A percentile compares a stretch with the other conserved stretches of the same genome.
Conservation (phyloP, 768 basidiomycete genomes). For the Boletus barrowsii region DNA sequence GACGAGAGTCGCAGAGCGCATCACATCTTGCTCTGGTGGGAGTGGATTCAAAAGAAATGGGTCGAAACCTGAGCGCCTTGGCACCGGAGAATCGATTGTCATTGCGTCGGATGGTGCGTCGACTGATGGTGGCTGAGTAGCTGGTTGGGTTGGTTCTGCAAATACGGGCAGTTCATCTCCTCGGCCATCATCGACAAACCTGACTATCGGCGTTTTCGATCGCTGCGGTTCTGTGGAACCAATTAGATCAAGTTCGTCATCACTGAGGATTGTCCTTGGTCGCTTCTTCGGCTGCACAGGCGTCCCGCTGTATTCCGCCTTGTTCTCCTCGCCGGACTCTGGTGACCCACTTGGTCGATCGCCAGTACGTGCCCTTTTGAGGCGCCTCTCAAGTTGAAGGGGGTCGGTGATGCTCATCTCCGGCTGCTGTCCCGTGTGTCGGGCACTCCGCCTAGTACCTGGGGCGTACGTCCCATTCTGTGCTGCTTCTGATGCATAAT, state of each 20-base stretch:
- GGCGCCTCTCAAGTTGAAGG: conserved; percentile 64
- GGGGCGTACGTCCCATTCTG: conserved; percentile 38
- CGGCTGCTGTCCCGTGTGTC: conserved; percentile 68
- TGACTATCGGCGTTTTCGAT: conserved; percentile 39
- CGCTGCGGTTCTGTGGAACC: conserved; percentile 31
- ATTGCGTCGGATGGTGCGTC: conserved; percentile 25
- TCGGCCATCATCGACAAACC: conserved; percentile 43
- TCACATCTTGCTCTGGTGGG: conserved; percentile 31
- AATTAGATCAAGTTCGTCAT: conserved; percentile 46
- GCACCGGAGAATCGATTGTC: conserved; percentile 36
- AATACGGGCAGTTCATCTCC: conserved; percentile 16
- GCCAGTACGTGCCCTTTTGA: conserved; percentile 68
- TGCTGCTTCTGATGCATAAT: conserved; percentile 19
- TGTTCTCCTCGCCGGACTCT: conserved; percentile 46
- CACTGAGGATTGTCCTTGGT: conserved; percentile 42
- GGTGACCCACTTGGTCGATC: conserved; percentile 49
- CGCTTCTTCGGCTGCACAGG: conserved; percentile 52
- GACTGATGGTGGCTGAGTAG: neutral
- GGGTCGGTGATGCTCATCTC: conserved; percentile 76
- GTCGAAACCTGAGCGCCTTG: conserved; percentile 45
- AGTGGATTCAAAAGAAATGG: conserved; percentile 53
- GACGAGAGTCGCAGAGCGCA: conserved; percentile 21
- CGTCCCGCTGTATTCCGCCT: conserved; percentile 37
- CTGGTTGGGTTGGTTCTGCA: conserved; percentile 5
- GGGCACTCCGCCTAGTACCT: conserved; percentile 66